Conservation (phyloP, 2,329 filamentous ascomycete species). For the Calcarisporium arbuscula region DNA sequence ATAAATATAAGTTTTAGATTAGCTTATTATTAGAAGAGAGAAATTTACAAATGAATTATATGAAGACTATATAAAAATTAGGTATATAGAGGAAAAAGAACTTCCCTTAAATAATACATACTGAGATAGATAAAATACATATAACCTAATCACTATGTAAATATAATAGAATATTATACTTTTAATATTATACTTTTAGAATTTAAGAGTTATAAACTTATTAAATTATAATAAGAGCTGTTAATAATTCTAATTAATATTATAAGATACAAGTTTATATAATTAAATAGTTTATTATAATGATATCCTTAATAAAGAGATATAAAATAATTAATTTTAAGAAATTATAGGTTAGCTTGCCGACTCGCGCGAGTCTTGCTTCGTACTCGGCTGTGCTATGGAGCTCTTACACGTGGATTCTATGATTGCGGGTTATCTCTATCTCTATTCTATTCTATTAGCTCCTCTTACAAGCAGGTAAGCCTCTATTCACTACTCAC, state of each 20-base stretch:
- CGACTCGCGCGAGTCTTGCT: too few species aligned
- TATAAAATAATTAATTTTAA: background rate
- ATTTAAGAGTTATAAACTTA: background rate
- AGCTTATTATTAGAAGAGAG: background rate
- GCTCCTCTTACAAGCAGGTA: too few species aligned
- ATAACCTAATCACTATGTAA: too few species aligned
- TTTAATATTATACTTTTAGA: conserved; percentile 3
- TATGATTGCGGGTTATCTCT: too few species aligned
- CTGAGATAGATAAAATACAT: background rate
- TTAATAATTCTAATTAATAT: background rate
- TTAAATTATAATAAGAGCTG: background rate
- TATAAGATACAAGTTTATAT: background rate
- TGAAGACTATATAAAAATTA: background rate
- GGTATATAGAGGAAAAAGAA: background rate
- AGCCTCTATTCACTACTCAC: too few species aligned
- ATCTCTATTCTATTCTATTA: too few species aligned
- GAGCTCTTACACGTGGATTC: too few species aligned
- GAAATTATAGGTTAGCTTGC: too few species aligned
- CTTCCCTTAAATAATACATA: background rate
- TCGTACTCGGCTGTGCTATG: too few species aligned
- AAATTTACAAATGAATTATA: background rate
- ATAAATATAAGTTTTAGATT: background rate
- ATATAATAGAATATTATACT: background rate
- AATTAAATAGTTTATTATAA: background rate
- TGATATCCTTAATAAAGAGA: background rate